Percentiles rank a stretch among this genome's conserved stretches.
phyloP scores from a whole-genome alignment of 306 rosid genomes.

The Trichosanthes truncata region DNA sequence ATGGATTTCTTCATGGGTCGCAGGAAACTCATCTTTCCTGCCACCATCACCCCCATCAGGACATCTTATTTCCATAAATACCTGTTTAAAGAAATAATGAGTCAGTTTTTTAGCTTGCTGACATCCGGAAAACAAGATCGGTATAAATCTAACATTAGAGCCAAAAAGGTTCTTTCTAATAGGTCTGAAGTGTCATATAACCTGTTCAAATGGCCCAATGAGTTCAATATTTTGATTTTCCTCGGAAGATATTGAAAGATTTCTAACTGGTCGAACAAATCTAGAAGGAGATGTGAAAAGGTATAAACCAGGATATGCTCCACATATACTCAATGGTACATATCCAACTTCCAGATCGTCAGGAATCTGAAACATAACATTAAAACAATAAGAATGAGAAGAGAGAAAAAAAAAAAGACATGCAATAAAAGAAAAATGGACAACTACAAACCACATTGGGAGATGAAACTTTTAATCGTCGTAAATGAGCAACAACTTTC shows the following conservation, averaged over 20 bases:
- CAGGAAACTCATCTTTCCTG: conserved; percentile 60
- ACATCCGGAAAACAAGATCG: neutral
- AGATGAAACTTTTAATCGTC: conserved; percentile 60
- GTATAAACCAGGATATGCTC: conserved; percentile 90
- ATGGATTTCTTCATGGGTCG: conserved; percentile 96
- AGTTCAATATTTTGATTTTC: conserved; percentile 59
- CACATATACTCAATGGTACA: conserved; percentile 79
- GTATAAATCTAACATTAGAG: neutral
- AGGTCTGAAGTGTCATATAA: conserved; percentile 13
- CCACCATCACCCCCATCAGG: conserved; percentile 98
- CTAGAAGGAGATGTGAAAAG: conserved; percentile 69
- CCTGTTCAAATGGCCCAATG: conserved; percentile 98
- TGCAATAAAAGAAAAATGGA: neutral
- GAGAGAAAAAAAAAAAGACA: too few relatives aligned
- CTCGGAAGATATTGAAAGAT: conserved; percentile 44
- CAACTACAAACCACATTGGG: conserved; percentile 43
- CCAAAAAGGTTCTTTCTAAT: neutral
- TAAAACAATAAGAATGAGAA: conserved; percentile 15
- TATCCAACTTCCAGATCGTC: conserved; percentile 87
- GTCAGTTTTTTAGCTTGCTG: neutral
- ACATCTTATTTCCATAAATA: conserved; percentile 88
- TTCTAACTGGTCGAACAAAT: conserved; percentile 84
- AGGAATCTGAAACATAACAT: conserved; percentile 55
- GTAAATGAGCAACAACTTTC: conserved; percentile 68
- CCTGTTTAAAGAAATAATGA: conserved; percentile 25